Conservation (phyloP, 371 early-diverging fungal genomes). For the Apophysomyces ossiformis region DNA sequence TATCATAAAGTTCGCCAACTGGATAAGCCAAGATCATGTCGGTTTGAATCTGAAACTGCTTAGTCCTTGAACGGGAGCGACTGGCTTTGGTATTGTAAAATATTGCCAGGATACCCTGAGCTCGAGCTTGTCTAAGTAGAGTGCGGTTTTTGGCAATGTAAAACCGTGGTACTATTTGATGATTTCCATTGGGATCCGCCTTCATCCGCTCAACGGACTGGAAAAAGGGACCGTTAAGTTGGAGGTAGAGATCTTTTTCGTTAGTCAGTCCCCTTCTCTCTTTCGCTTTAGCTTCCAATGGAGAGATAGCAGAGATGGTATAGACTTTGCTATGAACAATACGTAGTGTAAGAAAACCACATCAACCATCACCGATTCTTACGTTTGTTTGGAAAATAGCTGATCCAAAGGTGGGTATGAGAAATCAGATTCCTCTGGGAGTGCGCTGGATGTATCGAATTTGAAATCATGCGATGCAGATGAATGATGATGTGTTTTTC, state of each 20-base stretch:
- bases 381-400: slow-evolving; percentile 23
- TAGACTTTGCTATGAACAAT: slow-evolving; percentile 38
- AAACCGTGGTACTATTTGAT: slow-evolving; percentile 41
- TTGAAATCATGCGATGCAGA: slow-evolving; percentile 6
- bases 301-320: slow-evolving; percentile 45
- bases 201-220: slow-evolving; percentile 20
- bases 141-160: slow-evolving; percentile 53
- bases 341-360: slow-evolving; percentile 37
- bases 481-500: slow-evolving; percentile 10
- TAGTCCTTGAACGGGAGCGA: background rate
- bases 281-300: slow-evolving; percentile 25
- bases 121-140: slow-evolving; percentile 32
- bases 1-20: slow-evolving; percentile 33
- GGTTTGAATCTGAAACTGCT: slow-evolving; percentile 23
- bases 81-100: slow-evolving; percentile 22
- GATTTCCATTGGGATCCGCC: slow-evolving; percentile 6
- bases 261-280: slow-evolving; percentile 34
- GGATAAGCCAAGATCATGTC: slow-evolving; percentile 40
- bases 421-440: slow-evolving; percentile 29
- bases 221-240: slow-evolving; percentile 39
- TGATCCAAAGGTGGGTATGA: slow-evolving; percentile 17
- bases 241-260: slow-evolving; percentile 34
- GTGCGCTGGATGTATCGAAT: slow-evolving; percentile 18
- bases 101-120: slow-evolving; percentile 33
- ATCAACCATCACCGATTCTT: slow-evolving; percentile 16